Evolutionary conservation across 208 protist species (phyloP).

Genomic region (Crithidia expoeki): DNA sequence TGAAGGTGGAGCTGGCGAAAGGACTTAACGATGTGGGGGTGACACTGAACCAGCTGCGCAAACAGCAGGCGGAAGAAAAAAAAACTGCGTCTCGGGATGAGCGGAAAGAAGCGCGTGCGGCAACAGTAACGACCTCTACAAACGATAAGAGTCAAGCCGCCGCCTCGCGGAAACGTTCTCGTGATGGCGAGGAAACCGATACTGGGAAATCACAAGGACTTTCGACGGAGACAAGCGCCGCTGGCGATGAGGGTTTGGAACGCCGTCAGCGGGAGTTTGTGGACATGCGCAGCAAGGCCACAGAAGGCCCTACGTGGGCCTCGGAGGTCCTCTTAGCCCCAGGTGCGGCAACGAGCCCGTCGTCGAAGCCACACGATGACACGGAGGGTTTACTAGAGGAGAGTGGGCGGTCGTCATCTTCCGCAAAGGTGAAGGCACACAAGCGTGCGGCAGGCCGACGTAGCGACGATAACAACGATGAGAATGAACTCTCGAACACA

Average conservation of each 20-base stretch:
- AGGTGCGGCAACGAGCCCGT: background rate
- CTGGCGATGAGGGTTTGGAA: slow-evolving; percentile 6
- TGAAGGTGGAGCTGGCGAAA: slow-evolving; percentile 88
- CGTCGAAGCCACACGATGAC: background rate
- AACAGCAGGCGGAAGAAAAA: slow-evolving; percentile 27
- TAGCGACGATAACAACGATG: too few relatives aligned
- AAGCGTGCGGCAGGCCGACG: too few relatives aligned
- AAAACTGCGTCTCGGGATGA: slow-evolving; percentile 11
- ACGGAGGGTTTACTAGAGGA: background rate
- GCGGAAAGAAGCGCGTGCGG: slow-evolving; percentile 11
- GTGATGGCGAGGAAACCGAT: slow-evolving; percentile 2
- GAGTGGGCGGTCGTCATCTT: background rate
- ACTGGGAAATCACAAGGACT: slow-evolving; percentile 6
- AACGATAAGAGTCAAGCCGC: background rate
- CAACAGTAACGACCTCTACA: slow-evolving; percentile 8
- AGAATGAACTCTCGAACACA: too few relatives aligned
- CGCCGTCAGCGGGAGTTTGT: slow-evolving; percentile 66
- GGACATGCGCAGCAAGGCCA: slow-evolving; percentile 58
- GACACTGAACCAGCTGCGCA: slow-evolving; percentile 62
- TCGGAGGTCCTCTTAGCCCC: slow-evolving; percentile 67
- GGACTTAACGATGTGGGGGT: slow-evolving; percentile 64
- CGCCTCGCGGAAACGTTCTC: slow-evolving; percentile 1
- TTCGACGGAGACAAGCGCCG: background rate
- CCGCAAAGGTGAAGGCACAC: too few relatives aligned
- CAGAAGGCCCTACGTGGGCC: slow-evolving; percentile 72